Percentiles rank a stretch among this genome's conserved stretches.
phyloP scores from a whole-genome alignment of 2,329 filamentous ascomycete genomes.

The Sporothrix inflata region DNA sequence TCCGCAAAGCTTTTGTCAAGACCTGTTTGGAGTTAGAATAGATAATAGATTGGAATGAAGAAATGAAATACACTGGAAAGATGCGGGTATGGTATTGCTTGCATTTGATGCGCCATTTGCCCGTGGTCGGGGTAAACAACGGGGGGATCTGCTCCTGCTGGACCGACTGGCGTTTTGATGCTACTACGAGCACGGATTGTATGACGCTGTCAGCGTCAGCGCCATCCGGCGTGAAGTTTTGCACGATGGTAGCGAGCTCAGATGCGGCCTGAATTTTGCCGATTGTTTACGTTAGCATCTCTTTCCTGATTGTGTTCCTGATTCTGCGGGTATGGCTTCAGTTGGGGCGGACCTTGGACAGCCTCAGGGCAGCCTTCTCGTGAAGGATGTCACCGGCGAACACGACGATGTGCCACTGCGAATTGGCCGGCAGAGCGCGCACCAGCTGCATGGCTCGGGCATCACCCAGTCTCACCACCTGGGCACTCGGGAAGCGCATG shows the following conservation, averaged over 20 bases:
- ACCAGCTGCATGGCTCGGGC: constrained; percentile 59
- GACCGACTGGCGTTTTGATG: constrained; percentile 51
- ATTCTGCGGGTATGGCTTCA: too few species aligned
- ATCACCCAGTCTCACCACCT: constrained; percentile 63
- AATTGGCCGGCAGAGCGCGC: constrained; percentile 53
- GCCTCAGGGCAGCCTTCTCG: constrained; percentile 31
- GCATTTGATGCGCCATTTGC: constrained; percentile 53
- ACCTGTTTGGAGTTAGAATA: neutral
- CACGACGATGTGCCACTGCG: constrained; percentile 52
- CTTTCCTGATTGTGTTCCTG: too few species aligned
- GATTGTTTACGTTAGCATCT: too few species aligned
- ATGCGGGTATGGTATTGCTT: neutral
- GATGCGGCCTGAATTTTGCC: constrained; percentile 24
- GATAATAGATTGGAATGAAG: neutral
- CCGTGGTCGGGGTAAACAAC: constrained; percentile 59
- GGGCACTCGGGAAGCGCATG: constrained; percentile 61
- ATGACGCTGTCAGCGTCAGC: constrained; percentile 58
- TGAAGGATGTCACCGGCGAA: constrained; percentile 57
- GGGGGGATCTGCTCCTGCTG: constrained; percentile 58
- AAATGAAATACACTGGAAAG: neutral
- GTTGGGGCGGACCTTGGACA: constrained; percentile 11
- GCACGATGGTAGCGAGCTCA: constrained; percentile 31
- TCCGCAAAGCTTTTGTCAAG: constrained; percentile 59
- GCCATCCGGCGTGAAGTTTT: constrained; percentile 43
- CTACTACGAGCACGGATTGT: constrained; percentile 58